A percentile compares a stretch with the other conserved stretches of the same genome.
Evolutionary conservation across 2,329 filamentous ascomycete genomes (phyloP).

Genomic region (Colletotrichum incanum): DNA sequence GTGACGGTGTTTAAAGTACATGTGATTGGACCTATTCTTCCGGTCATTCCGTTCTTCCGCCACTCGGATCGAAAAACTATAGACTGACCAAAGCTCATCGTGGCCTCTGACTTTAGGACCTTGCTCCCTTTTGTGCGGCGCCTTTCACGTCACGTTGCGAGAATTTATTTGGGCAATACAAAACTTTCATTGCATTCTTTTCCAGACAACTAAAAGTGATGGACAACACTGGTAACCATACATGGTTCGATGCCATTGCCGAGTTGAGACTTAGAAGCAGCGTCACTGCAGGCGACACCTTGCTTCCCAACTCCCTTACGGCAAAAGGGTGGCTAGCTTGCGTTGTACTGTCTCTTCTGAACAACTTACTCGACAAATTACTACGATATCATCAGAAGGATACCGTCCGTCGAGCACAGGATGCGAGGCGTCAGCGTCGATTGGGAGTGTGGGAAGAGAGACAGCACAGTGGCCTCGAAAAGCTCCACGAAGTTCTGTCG

Average conservation of each 20-base stretch:
- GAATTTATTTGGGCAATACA: not conserved
- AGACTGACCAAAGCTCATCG: not conserved
- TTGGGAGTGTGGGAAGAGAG: conserved; percentile 34
- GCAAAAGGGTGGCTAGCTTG: conserved; percentile 34
- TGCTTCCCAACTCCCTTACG: conserved; percentile 18
- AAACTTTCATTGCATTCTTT: not conserved
- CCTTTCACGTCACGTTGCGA: rapidly evolving
- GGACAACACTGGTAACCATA: conserved; percentile 12
- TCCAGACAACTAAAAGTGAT: not conserved
- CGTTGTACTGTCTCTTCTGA: conserved; percentile 18
- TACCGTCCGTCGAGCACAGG: not conserved
- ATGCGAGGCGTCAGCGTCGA: conserved; percentile 20
- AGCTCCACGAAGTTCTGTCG: conserved; percentile 29
- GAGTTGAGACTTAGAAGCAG: conserved; percentile 12
- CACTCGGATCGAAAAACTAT: not conserved
- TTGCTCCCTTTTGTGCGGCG: not conserved
- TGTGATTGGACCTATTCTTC: conserved; percentile 3
- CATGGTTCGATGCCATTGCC: conserved; percentile 17
- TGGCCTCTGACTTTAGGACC: no score
- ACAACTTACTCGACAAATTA: conserved; percentile 22
- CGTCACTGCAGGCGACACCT: not conserved
- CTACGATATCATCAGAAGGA: conserved; percentile 18
- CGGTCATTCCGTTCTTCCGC: not conserved
- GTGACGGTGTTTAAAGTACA: not conserved
- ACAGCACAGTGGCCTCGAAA: conserved; percentile 33